Base-by-base conservation (phyloP, 2,329 filamentous ascomycete species). In the Cladorrhinum sp. region DNA sequence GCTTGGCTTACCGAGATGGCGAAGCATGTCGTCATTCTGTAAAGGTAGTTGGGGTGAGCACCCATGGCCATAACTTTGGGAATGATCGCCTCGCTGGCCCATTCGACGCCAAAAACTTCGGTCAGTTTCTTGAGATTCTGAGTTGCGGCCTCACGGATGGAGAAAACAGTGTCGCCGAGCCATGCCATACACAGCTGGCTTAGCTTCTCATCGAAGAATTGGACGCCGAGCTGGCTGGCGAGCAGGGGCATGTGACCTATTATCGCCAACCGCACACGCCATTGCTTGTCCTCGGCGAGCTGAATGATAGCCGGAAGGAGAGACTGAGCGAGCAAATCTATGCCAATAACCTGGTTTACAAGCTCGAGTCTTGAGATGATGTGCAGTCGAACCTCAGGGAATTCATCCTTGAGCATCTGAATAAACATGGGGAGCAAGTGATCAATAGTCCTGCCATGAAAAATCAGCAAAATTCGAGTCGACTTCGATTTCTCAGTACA, bases 1-100 rank as follows among this genome's bases (percentile, higher is more conserved):
- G 18, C 3, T 54, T 2, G 9, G 84, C 91, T 81, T 84, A 99
- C 95, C 69, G 92, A 93, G 67, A 99, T 96, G 64, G 95, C 95
- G 75, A 99, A 99, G 79, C 93, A 98, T n/a, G 95, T 99, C 9
- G 95, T 99, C 95, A 99, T 99, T 74, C 95, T 86, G 84, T 99
- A 99, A 57, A 99, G 88, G 75, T 99, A 99, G 80, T 99, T 99
- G 63, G 93, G 92, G 75, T 99, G 95, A 73, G 92, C 91, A 62
- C 95, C 95, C 95, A 99, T 98, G 38, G 90, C 91, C 84, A 96
- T 95, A 66, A 99, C 95, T 81, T 98, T 98, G 62, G 95, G 95
- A 69, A 99, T 96, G 72, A 99, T 99, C 51, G 93, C 92, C 74
- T 93, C 91, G 75, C 89, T 96, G 49, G 95, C 93, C 95, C 95